Percentiles rank a stretch among this genome's conserved stretches.
Conservation (phyloP, 345 rosid genomes). For the Microthlaspi erraticum region DNA sequence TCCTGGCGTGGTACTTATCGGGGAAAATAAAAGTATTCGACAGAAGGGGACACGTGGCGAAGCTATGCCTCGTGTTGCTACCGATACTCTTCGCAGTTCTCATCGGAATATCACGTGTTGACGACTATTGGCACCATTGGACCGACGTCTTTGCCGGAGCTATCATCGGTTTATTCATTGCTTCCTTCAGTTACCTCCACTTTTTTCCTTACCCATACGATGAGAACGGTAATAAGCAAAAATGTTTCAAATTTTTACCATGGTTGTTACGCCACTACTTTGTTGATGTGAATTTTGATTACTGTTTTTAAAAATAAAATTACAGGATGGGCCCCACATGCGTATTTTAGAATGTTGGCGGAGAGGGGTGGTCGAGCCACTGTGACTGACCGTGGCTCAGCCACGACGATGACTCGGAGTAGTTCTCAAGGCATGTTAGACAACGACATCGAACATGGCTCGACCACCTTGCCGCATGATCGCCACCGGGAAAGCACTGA, state of each 20-base stretch:
- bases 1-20: conserved; percentile 66
- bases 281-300: not conserved
- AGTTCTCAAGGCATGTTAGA: conserved; percentile 40
- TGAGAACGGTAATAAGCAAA: conserved; percentile 43
- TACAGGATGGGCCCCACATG: conserved; percentile 70
- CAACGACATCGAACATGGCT: conserved; percentile 35
- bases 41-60: conserved; percentile 56
- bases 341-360: conserved; percentile 51
- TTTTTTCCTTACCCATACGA: conserved; percentile 60
- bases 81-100: conserved; percentile 59
- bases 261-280: not conserved
- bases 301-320: not conserved
- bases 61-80: conserved; percentile 57
- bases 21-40: conserved; percentile 72
- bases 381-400: too few relatives aligned
- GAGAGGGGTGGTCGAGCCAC: conserved; percentile 39
- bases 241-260: not conserved
- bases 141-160: conserved; percentile 69
- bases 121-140: conserved; percentile 84
- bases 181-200: conserved; percentile 63
- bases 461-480: conserved; percentile 21
- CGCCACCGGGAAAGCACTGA: conserved; percentile 31
- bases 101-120: conserved; percentile 64
- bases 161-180: conserved; percentile 53
- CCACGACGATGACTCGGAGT: conserved; percentile 26